Conservation (phyloP, 2,329 filamentous ascomycete species). For the Paecilomyces niveus region DNA sequence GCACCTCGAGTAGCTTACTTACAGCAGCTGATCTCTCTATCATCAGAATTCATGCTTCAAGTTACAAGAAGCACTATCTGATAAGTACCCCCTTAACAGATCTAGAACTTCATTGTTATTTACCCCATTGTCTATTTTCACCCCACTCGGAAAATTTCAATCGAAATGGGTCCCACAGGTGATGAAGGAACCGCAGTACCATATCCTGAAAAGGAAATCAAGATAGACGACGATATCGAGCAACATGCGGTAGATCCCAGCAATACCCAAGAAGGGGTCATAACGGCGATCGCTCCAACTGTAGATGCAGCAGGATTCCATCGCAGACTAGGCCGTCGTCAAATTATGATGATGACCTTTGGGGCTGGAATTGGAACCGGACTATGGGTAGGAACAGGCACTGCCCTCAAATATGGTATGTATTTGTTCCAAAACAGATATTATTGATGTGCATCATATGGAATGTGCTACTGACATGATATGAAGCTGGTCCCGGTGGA, state of each 20-base stretch:
- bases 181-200: not conserved
- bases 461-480: not conserved
- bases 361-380: constrained; percentile 30
- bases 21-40: no score
- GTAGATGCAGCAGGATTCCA: constrained; percentile 20
- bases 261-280: not conserved
- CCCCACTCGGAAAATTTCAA: not conserved
- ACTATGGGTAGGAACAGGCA: constrained; percentile 30
- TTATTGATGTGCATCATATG: not conserved
- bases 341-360: constrained; percentile 35
- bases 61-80: no score
- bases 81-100: no score
- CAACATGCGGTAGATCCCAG: not conserved
- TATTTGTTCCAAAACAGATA: not conserved
- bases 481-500: constrained; percentile 23
- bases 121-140: not conserved
- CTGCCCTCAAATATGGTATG: constrained; percentile 24
- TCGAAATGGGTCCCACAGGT: not conserved
- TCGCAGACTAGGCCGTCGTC: constrained; percentile 21
- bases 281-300: not conserved
- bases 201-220: not conserved
- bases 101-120: no score
- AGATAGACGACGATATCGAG: not conserved
- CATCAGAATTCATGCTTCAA: no score
- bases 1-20: no score